Percentiles rank a stretch among this genome's conserved stretches.
These are phyloP conservation scores for Hymenoscyphus occultus DNA, from an alignment of 2,329 filamentous ascomycete genomes.

Conservation along the genomic window DNA sequence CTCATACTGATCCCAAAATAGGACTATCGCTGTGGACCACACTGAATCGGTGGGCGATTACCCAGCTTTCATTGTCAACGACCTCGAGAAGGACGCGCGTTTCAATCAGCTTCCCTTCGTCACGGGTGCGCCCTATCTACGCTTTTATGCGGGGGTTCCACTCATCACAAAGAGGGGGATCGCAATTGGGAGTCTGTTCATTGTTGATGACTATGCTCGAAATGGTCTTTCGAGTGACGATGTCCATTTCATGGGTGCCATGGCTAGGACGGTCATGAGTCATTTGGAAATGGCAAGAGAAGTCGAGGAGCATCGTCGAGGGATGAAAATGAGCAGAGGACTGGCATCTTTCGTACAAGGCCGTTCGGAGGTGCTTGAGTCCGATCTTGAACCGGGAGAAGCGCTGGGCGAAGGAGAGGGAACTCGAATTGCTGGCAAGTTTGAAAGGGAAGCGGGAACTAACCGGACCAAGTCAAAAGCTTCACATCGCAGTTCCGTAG, in stretches of 20 bases:
- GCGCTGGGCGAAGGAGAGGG: constrained; percentile 23
- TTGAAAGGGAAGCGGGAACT: constrained; percentile 26
- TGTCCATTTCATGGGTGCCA: constrained; percentile 54
- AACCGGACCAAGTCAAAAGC: constrained; percentile 23
- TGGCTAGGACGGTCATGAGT: constrained; percentile 55
- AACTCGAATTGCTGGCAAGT: constrained; percentile 31
- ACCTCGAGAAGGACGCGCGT: constrained; percentile 31
- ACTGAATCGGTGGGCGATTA: constrained; percentile 26
- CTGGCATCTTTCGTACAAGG: constrained; percentile 54
- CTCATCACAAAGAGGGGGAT: constrained; percentile 36
- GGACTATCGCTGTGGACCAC: constrained; percentile 29
- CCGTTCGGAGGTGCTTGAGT: constrained; percentile 31
- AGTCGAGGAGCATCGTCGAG: constrained; percentile 52
- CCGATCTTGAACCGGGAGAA: constrained; percentile 30
- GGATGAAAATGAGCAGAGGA: constrained; percentile 53
- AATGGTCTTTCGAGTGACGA: constrained; percentile 49
- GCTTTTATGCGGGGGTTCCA: constrained; percentile 36
- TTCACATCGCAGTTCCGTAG: constrained; percentile 17
- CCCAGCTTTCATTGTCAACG: constrained; percentile 35
- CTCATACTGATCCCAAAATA: constrained; percentile 15
- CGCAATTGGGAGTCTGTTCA: constrained; percentile 57
- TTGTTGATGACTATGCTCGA: constrained; percentile 55
- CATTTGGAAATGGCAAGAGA: constrained; percentile 58
- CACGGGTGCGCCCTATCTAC: constrained; percentile 27
- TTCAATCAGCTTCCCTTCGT: constrained; percentile 35